Evolutionary conservation across 2,329 filamentous ascomycete species (phyloP).

Genomic region (Exophiala alcalophila): DNA sequence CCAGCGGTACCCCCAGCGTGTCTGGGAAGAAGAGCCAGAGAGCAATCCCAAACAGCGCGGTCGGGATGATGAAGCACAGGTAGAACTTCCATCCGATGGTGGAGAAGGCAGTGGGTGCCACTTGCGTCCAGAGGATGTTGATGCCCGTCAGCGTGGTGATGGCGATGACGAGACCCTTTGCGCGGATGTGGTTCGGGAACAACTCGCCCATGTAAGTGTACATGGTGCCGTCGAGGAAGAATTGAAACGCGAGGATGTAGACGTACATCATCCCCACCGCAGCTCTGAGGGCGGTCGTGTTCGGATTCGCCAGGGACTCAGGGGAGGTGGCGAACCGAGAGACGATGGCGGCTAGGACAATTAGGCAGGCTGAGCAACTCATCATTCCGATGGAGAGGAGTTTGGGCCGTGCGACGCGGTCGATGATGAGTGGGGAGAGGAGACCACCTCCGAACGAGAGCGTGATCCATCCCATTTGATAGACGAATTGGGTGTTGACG

Average conservation of each 20-base stretch:
- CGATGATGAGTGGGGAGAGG: constrained; percentile 4
- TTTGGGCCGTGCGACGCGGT: constrained; percentile 8
- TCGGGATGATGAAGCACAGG: neutral
- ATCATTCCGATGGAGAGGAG: constrained; percentile 2
- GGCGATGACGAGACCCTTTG: neutral
- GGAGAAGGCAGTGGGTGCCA: neutral
- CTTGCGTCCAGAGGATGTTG: neutral
- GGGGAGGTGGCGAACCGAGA: constrained; percentile 1
- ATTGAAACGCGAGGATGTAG: neutral
- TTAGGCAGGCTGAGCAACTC: neutral
- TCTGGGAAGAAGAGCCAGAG: constrained; percentile 30
- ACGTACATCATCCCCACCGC: constrained; percentile 46
- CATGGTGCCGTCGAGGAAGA: neutral
- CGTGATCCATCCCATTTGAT: constrained; percentile 11
- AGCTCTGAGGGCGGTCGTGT: constrained; percentile 33
- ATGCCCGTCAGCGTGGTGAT: neutral
- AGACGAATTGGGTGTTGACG: constrained; percentile 9
- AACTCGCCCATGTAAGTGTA: neutral
- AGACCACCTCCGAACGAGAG: constrained; percentile 2
- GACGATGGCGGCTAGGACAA: neutral
- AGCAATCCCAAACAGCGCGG: neutral
- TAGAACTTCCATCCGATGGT: neutral
- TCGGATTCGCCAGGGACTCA: constrained; percentile 15
- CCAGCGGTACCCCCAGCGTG: constrained; percentile 34
- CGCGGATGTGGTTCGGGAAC: neutral